Evolutionary conservation across 805 yeast genomes (phyloP).

Genomic region (Candida suzukii): DNA sequence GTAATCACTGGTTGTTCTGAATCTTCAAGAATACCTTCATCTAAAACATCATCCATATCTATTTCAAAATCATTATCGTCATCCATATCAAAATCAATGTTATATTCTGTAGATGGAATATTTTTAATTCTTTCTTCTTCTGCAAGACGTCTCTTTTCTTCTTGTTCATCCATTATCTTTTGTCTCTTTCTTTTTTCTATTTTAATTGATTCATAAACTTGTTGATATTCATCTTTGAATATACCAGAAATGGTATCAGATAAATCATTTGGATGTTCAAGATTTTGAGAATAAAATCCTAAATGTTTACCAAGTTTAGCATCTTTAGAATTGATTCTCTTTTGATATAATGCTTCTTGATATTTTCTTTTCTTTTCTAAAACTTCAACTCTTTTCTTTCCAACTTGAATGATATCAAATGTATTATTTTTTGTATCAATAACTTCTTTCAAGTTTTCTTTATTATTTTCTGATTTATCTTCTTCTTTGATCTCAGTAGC

Average conservation of each 20-base stretch:
- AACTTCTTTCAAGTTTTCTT: constrained; percentile 10
- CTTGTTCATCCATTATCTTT: constrained; percentile 20
- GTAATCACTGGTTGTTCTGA: too few relatives aligned
- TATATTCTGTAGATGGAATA: constrained; percentile 12
- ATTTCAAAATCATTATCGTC: constrained; percentile 3
- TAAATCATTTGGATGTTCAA: constrained; percentile 16
- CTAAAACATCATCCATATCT: constrained; percentile 13
- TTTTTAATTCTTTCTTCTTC: constrained; percentile 13
- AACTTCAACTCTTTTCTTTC: constrained; percentile 36
- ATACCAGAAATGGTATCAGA: constrained; percentile 10
- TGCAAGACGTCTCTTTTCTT: constrained; percentile 19
- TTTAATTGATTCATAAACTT: constrained; percentile 20
- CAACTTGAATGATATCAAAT: constrained; percentile 54
- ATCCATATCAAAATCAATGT: constrained; percentile 9
- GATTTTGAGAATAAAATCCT: constrained; percentile 23
- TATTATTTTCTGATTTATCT: constrained; percentile 20
- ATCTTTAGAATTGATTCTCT: constrained; percentile 26
- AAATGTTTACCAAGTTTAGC: constrained; percentile 21
- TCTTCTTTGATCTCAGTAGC: constrained; percentile 5
- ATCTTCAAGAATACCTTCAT: neutral
- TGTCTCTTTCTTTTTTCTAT: constrained; percentile 26
- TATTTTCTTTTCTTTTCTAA: constrained; percentile 26
- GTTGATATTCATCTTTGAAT: constrained; percentile 12
- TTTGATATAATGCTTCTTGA: constrained; percentile 26
- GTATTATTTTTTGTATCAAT: constrained; percentile 14